A percentile compares a stretch with the other conserved stretches of the same genome.
Evolutionary conservation across 140 eudicot genomes (phyloP).

Genomic region (Cichorium intybus): DNA sequence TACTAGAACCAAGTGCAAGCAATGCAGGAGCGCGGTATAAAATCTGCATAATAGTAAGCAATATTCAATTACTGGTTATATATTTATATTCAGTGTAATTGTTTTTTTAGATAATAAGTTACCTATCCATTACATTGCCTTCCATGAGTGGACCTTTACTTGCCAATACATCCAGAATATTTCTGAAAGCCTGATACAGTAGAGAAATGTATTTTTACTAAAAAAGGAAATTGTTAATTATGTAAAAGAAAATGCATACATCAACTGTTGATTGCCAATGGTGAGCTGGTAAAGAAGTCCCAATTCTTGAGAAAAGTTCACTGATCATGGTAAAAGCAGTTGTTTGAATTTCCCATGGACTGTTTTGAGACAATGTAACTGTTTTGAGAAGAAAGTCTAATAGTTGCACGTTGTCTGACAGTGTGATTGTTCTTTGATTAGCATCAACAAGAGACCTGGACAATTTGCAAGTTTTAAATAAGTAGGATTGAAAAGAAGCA

Average conservation of each 20-base stretch:
- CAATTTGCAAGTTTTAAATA: background rate
- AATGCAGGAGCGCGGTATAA: slow-evolving; percentile 66
- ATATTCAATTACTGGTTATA: slow-evolving; percentile 12
- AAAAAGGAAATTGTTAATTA: background rate
- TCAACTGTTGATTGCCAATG: slow-evolving; percentile 69
- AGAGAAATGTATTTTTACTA: background rate
- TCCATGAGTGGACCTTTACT: slow-evolving; percentile 58
- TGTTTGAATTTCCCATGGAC: slow-evolving; percentile 63
- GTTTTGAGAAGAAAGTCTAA: slow-evolving; percentile 61
- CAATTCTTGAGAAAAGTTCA: slow-evolving; percentile 67
- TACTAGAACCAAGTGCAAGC: slow-evolving; percentile 77
- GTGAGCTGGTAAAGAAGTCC: slow-evolving; percentile 53
- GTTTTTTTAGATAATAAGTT: background rate
- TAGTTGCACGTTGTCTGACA: slow-evolving; percentile 53
- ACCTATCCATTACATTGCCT: slow-evolving; percentile 70
- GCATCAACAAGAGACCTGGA: slow-evolving; percentile 61
- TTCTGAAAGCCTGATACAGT: slow-evolving; percentile 58
- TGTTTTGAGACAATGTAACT: slow-evolving; percentile 45
- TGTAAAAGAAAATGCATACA: slow-evolving; percentile 34
- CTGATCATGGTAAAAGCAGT: slow-evolving; percentile 68
- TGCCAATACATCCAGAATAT: slow-evolving; percentile 62
- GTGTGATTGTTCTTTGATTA: slow-evolving; percentile 44
- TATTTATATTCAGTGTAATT: slow-evolving; percentile 6
- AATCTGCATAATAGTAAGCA: slow-evolving; percentile 48
- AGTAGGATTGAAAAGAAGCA: background rate